These are phyloP conservation scores for Candida xyloterini DNA, from an alignment of 805 yeast genomes.

Conservation along the genomic window DNA sequence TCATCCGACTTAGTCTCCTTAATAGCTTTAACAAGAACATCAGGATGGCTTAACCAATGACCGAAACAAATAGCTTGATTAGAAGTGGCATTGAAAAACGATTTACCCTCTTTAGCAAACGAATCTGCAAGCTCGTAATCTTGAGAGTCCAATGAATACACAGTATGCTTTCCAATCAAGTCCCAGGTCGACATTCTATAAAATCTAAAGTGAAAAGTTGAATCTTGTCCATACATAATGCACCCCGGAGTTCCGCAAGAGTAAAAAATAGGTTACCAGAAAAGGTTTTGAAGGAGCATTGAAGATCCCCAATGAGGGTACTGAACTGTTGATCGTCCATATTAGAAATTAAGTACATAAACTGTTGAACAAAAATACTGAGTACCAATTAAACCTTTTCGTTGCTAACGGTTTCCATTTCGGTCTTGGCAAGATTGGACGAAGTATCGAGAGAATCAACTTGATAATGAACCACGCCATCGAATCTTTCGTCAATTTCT, in stretches of 20 bases:
- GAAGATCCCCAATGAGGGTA: too few relatives aligned
- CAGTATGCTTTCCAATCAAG: background rate
- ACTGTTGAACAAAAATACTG: background rate
- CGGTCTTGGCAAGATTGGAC: background rate
- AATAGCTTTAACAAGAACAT: constrained; percentile 16
- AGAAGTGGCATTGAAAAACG: constrained; percentile 23
- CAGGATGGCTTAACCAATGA: constrained; percentile 19
- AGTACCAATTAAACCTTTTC: background rate
- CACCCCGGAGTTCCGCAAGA: constrained; percentile 1
- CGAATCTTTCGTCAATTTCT: constrained; percentile 30
- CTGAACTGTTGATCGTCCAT: too few relatives aligned
- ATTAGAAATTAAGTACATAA: too few relatives aligned
- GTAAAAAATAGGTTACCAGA: too few relatives aligned
- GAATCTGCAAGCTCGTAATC: background rate
- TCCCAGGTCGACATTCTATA: background rate
- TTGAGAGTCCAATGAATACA: background rate
- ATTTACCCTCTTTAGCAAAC: background rate
- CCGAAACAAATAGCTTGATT: constrained; percentile 23
- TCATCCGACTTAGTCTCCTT: constrained; percentile 6
- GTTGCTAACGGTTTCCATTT: constrained; percentile 2
- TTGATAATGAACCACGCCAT: constrained; percentile 19
- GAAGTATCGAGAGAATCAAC: constrained; percentile 1
- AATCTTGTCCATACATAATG: too few relatives aligned
- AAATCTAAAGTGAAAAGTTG: background rate
- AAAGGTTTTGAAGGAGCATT: too few relatives aligned